phyloP scores from a whole-genome alignment of 768 basidiomycete species.

The Leccinellum rugosiceps region DNA sequence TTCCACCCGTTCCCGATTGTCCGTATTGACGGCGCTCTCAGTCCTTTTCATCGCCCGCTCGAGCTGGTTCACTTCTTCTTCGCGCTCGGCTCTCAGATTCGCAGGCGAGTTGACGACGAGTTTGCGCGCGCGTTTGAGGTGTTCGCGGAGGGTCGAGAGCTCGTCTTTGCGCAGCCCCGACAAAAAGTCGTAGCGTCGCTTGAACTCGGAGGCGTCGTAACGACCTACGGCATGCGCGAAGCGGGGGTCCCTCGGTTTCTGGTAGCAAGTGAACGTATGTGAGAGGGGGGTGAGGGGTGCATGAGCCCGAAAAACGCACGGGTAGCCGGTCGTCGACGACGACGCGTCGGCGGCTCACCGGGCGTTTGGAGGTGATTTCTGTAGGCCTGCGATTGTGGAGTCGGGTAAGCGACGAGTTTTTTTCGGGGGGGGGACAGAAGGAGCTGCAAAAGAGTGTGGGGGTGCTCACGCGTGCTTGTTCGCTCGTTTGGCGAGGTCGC shows the following conservation, averaged over 20 bases:
- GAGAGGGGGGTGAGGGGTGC: no score
- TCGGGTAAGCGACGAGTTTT: background rate
- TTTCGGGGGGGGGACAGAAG: background rate
- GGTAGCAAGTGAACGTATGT: background rate
- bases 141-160: slow-evolving; percentile 58
- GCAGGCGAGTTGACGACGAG: slow-evolving; percentile 57
- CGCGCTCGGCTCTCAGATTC: slow-evolving; percentile 56
- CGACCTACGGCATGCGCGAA: slow-evolving; percentile 74
- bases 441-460: background rate
- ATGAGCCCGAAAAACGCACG: slow-evolving; percentile 45
- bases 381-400: slow-evolving; percentile 52
- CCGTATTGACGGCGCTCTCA: slow-evolving; percentile 74
- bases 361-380: slow-evolving; percentile 81
- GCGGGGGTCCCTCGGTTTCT: slow-evolving; percentile 86
- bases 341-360: slow-evolving; percentile 67
- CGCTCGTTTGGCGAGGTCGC: slow-evolving; percentile 54
- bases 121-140: slow-evolving; percentile 67
- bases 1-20: slow-evolving; percentile 67
- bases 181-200: slow-evolving; percentile 72
- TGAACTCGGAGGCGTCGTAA: slow-evolving; percentile 63
- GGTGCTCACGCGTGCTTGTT: slow-evolving; percentile 84
- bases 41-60: slow-evolving; percentile 72
- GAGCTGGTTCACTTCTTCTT: slow-evolving; percentile 64
- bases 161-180: slow-evolving; percentile 62
- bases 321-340: slow-evolving; percentile 66